Evolutionary conservation across 495 filamentous ascomycete genomes (phyloP), one percentile per base, ranked within the genome.

Genomic region (Daldinia loculata): DNA sequence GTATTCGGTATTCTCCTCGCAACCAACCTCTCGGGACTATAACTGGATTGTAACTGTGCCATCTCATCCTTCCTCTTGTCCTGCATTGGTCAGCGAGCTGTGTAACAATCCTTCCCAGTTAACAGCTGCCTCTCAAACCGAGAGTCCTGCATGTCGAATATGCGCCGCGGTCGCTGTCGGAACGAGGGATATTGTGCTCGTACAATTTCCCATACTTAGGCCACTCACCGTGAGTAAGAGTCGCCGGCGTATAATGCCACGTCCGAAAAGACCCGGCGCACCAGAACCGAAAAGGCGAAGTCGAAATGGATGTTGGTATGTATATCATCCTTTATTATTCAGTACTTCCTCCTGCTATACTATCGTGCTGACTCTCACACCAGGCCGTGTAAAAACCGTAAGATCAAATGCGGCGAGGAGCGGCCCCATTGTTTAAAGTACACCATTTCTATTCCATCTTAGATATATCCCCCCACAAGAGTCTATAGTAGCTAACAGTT

Each of bases 341-440:
- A 7, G 27, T 43, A 48, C 24, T 70, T 48, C 36, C 56, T 39
- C 55, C 34, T 30, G 12, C 24, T 38, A 6, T 32, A 32, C 15
- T 32, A 9, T 38, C 36, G 14, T 14, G 56, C 69, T 72, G 27
- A 71, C 63, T 62, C 24, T 45, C 67, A n/a, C 41, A 22, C 5
- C 26, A 93, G 91, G 90, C 91, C 90, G 22, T 96, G 93, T 81
- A 96, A 96, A 79, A 86, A 89, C 60, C 86, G 91, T 58, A 97
- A 95, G 77, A 89, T 95, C 68, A 95, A 97, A 83, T 95, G 93
- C 76, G 93, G 91, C 19, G 93, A 96, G 76, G 90, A 92, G 75
- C 92, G 91, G 72, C 93, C 93, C 9, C 79, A 80, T 74, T 97
- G 93, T 77, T 75, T 86, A 56, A 94, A 94, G 78, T 80, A 80